A percentile compares a stretch with the other conserved stretches of the same genome.
phyloP scores from a whole-genome alignment of 2,329 filamentous ascomycete genomes.

The Botrytis hyacinthi region DNA sequence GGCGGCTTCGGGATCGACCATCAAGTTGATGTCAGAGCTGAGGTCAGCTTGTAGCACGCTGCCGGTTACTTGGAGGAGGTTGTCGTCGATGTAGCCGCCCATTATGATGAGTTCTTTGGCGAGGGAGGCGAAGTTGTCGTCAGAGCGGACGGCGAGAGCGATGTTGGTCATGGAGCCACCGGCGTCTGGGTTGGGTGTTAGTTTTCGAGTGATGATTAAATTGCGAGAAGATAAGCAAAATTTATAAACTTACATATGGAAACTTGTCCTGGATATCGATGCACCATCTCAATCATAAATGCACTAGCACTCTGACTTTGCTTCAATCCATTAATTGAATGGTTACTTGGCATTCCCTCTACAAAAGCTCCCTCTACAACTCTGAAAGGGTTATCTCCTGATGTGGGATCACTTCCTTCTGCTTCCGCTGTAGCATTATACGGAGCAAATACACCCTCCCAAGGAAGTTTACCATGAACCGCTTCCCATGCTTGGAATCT shows the following conservation, averaged over 20 bases:
- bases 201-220: neutral
- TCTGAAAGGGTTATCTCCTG: constrained; percentile 43
- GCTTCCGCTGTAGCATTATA: constrained; percentile 46
- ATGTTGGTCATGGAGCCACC: constrained; percentile 50
- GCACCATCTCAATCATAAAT: constrained; percentile 49
- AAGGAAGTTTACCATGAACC: constrained; percentile 46
- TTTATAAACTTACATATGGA: constrained; percentile 40
- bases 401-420: constrained; percentile 46
- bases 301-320: constrained; percentile 42
- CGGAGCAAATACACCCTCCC: constrained; percentile 46
- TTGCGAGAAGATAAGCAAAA: neutral
- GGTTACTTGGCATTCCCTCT: constrained; percentile 49
- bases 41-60: constrained; percentile 34
- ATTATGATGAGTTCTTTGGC: constrained; percentile 50
- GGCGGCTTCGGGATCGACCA: constrained; percentile 50
- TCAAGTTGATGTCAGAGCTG: constrained; percentile 47
- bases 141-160: constrained; percentile 47
- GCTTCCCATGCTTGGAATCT: constrained; percentile 47
- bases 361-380: constrained; percentile 44
- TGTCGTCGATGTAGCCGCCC: constrained; percentile 50
- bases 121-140: constrained; percentile 46
- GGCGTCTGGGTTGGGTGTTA: constrained; percentile 30
- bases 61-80: constrained; percentile 39
- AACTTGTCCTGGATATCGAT: constrained; percentile 50
- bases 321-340: constrained; percentile 35